Percentiles rank a stretch among this genome's conserved stretches.
Conservation (phyloP, 2,329 filamentous ascomycete species). For the Botrytis elliptica region DNA sequence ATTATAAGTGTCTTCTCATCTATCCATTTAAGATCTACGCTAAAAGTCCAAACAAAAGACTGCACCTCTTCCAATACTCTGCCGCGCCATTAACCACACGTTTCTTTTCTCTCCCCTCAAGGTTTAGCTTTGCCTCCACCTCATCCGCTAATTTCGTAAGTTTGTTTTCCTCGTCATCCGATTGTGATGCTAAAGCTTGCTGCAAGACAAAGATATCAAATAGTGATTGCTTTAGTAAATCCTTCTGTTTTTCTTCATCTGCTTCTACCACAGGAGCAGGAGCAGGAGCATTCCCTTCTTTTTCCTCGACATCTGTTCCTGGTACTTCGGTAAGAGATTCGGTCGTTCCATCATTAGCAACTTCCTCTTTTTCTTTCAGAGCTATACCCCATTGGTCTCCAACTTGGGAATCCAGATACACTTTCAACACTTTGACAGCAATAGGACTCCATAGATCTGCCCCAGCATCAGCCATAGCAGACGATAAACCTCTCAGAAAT, state of each 20-base stretch:
- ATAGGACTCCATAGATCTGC: constrained; percentile 77
- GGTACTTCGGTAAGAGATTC: constrained; percentile 6
- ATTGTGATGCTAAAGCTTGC: constrained; percentile 49
- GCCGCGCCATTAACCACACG: constrained; percentile 60
- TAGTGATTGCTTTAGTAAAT: constrained; percentile 58
- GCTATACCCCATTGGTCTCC: constrained; percentile 42
- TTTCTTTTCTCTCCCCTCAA: constrained; percentile 50
- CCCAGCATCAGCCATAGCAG: constrained; percentile 67
- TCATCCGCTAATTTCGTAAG: constrained; percentile 48
- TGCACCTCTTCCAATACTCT: constrained; percentile 83
- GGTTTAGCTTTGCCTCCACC: constrained; percentile 47
- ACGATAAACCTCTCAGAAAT: constrained; percentile 64
- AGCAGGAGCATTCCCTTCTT: constrained; percentile 7
- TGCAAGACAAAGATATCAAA: constrained; percentile 58
- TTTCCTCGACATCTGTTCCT: background rate
- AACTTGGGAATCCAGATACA: constrained; percentile 52
- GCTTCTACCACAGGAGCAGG: constrained; percentile 4
- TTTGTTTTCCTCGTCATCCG: constrained; percentile 41
- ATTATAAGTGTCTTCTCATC: background rate
- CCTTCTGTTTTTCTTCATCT: constrained; percentile 34
- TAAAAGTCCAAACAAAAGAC: constrained; percentile 77
- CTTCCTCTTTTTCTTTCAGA: constrained; percentile 27
- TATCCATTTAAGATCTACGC: constrained; percentile 36
- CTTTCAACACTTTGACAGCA: constrained; percentile 64
- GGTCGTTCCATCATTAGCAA: constrained; percentile 25